phyloP scores from a whole-genome alignment of 169 alveolate species.

The Eimeria brunetti region DNA sequence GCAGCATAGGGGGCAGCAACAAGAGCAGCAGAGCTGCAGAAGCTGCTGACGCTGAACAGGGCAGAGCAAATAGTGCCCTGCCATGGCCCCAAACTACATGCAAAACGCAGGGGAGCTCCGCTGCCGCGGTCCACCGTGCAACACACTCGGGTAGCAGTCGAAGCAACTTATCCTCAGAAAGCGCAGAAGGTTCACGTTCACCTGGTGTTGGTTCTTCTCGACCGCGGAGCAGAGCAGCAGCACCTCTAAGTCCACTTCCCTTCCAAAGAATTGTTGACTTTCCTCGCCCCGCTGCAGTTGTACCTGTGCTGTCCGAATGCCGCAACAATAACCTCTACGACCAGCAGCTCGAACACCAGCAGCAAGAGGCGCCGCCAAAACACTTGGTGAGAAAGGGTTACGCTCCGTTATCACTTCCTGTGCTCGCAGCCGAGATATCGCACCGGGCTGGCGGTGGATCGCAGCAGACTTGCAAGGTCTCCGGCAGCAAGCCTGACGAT shows the following conservation, averaged over 20 bases:
- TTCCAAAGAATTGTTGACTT: conserved; percentile 25
- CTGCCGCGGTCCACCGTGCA: not conserved
- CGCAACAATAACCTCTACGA: not conserved
- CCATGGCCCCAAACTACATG: not conserved
- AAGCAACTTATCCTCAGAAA: not conserved
- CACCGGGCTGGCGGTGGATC: not conserved
- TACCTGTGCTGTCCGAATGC: not conserved
- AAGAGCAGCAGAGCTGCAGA: not conserved
- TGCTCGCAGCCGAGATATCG: conserved; percentile 13
- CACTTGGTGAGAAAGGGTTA: conserved; percentile 22
- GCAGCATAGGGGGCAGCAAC: not conserved
- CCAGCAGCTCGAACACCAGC: not conserved
- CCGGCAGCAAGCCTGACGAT: not conserved
- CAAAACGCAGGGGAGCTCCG: not conserved
- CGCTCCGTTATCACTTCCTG: conserved; percentile 48
- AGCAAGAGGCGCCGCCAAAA: not conserved
- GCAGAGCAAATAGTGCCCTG: not conserved
- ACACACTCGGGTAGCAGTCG: not conserved
- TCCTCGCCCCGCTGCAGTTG: conserved; percentile 42
- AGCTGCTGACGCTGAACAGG: conserved; percentile 1
- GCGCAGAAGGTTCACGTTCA: not conserved
- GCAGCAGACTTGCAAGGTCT: not conserved
- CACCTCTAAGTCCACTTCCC: conserved; percentile 8
- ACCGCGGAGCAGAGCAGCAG: not conserved
- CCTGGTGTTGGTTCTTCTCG: not conserved